Conservation (phyloP, 192 early-diverging fungal species). For the Dissophora globulifera region DNA sequence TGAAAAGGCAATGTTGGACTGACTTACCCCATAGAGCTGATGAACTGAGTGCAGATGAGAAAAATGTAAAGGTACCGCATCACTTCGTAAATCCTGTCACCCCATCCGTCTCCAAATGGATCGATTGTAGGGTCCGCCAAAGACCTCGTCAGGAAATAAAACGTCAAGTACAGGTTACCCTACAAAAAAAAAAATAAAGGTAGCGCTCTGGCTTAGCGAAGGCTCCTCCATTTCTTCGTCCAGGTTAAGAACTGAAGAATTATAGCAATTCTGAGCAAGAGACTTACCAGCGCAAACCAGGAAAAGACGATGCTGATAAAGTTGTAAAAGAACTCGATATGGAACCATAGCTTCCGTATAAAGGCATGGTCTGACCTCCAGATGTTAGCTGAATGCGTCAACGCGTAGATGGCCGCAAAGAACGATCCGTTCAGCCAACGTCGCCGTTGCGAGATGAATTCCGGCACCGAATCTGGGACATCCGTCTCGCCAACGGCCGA, state of each 20-base stretch:
- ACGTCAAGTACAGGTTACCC: constrained; percentile 72
- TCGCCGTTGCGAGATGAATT: constrained; percentile 82
- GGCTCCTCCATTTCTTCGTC: no score
- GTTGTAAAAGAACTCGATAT: constrained; percentile 75
- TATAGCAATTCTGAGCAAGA: no score
- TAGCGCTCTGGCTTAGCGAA: no score
- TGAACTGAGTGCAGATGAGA: constrained; percentile 59
- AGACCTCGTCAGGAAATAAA: constrained; percentile 64
- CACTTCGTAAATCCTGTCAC: constrained; percentile 54
- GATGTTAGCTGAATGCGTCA: constrained; percentile 71
- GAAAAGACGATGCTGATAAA: constrained; percentile 72
- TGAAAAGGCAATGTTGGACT: no score
- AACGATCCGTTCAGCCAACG: constrained; percentile 88
- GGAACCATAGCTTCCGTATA: constrained; percentile 69
- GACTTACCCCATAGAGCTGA: constrained; percentile 63
- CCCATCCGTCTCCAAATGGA: constrained; percentile 60
- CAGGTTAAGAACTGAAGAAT: no score
- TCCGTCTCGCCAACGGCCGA: constrained; percentile 79
- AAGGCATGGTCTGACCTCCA: constrained; percentile 73
- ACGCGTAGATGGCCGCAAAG: constrained; percentile 82
- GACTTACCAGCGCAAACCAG: constrained; percentile 69
- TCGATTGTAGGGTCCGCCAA: constrained; percentile 51
- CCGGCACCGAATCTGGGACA: constrained; percentile 75
- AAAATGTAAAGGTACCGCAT: constrained; percentile 63
- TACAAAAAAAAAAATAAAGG: constrained; percentile 1